Percentiles rank a stretch among this genome's conserved stretches.
Evolutionary conservation across 768 basidiomycete species (phyloP).

Genomic region (Imleria badia): DNA sequence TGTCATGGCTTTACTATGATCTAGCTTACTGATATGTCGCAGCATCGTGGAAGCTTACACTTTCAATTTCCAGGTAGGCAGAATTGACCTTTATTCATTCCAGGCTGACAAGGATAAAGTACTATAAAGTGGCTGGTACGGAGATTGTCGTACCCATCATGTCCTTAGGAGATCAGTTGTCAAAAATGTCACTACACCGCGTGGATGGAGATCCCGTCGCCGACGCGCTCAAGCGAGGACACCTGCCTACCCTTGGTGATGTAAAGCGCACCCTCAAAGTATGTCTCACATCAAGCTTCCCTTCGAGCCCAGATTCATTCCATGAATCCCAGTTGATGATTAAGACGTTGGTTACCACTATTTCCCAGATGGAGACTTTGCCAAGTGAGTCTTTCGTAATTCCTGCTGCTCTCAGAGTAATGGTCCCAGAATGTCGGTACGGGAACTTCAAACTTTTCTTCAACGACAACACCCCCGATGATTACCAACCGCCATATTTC

Average conservation of each 20-base stretch:
- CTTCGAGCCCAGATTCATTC: not conserved
- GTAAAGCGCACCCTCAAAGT: constrained; percentile 85
- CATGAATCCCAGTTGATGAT: constrained; percentile 54
- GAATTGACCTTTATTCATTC: not conserved
- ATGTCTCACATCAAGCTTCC: not conserved
- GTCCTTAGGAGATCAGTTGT: constrained; percentile 62
- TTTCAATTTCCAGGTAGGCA: constrained; percentile 73
- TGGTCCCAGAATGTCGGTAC: constrained; percentile 62
- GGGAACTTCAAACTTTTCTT: constrained; percentile 91
- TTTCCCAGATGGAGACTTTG: constrained; percentile 73
- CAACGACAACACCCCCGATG: constrained; percentile 70
- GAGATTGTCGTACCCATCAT: constrained; percentile 64
- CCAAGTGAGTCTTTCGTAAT: constrained; percentile 53
- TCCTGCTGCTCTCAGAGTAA: constrained; percentile 1
- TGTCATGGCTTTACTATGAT: constrained; percentile 4
- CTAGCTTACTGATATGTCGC: constrained; percentile 11
- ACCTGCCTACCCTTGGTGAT: constrained; percentile 70
- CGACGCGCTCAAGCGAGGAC: constrained; percentile 58
- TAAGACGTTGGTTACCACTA: constrained; percentile 76
- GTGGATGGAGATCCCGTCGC: constrained; percentile 54
- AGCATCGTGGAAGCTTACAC: constrained; percentile 89
- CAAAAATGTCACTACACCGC: constrained; percentile 47
- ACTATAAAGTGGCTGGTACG: constrained; percentile 64
- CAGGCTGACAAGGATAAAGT: constrained; percentile 43
- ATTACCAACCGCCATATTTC: constrained; percentile 86